phyloP scores from a whole-genome alignment of 176 grass and related monocot species.

The Calamus simplicifolius region DNA sequence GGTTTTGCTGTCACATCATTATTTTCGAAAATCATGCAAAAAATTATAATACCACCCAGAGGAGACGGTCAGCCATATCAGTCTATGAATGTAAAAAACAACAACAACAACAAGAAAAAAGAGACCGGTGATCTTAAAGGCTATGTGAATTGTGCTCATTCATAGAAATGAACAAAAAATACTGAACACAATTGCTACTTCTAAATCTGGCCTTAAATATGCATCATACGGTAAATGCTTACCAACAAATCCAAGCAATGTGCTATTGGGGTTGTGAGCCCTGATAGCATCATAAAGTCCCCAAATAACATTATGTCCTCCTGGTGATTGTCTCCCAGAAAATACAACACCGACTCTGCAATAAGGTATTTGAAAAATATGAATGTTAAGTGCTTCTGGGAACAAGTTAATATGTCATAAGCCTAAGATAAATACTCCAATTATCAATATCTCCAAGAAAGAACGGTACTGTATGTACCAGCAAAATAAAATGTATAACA shows the following conservation, averaged over 20 bases:
- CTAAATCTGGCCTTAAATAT: background rate
- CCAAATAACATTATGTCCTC: constrained; percentile 97
- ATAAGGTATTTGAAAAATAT: background rate
- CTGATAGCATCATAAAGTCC: constrained; percentile 82
- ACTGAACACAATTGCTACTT: background rate
- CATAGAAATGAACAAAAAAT: background rate
- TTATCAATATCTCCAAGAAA: too few relatives aligned
- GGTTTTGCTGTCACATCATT: too few relatives aligned
- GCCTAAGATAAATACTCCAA: background rate
- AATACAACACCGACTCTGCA: constrained; percentile 91
- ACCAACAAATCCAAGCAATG: constrained; percentile 92
- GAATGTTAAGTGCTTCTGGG: background rate
- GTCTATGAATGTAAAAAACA: too few relatives aligned
- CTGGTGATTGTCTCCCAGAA: constrained; percentile 93
- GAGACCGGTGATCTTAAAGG: too few relatives aligned
- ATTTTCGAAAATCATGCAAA: too few relatives aligned
- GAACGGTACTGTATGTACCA: too few relatives aligned
- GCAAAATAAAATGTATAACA: too few relatives aligned
- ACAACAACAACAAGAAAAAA: too few relatives aligned
- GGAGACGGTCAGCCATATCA: too few relatives aligned
- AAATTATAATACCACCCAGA: too few relatives aligned
- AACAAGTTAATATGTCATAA: background rate
- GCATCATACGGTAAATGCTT: constrained; percentile 4
- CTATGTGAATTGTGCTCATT: too few relatives aligned
- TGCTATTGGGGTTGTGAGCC: constrained; percentile 80